Evolutionary conservation across 768 basidiomycete genomes (phyloP).

Genomic region (Phanerochaete carnosa): DNA sequence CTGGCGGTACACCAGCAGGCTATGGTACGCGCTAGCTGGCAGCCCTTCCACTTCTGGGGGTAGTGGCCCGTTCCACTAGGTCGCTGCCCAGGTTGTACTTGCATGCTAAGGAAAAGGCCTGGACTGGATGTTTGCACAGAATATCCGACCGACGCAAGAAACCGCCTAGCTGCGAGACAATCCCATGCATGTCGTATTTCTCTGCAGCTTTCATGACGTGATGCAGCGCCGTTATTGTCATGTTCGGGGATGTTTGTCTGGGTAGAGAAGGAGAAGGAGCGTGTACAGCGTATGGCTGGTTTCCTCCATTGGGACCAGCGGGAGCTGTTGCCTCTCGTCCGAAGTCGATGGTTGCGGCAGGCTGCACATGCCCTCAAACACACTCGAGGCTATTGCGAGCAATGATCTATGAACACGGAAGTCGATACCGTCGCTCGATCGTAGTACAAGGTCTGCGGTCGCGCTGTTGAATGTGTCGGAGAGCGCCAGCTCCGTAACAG

Average conservation of each 20-base stretch:
- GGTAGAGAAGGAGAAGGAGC: not conserved
- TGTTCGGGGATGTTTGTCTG: not conserved
- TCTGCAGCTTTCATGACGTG: not conserved
- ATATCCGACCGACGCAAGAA: not conserved
- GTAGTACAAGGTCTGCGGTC: conserved; percentile 45
- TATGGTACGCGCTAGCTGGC: not conserved
- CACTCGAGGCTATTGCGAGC: conserved; percentile 52
- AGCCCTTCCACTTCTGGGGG: not conserved
- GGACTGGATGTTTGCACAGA: too few relatives aligned
- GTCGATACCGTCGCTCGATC: conserved; percentile 46
- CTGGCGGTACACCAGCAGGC: conserved; percentile 4
- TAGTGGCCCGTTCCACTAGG: not conserved
- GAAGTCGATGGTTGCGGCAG: not conserved
- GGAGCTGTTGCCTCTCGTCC: not conserved
- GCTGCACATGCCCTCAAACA: conserved; percentile 33
- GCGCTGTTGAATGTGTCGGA: conserved; percentile 9
- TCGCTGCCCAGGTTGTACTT: not conserved
- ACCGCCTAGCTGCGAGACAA: not conserved
- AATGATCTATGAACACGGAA: conserved; percentile 53
- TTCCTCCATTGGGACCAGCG: not conserved
- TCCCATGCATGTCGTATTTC: not conserved
- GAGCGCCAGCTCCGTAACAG: too few relatives aligned
- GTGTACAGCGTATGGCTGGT: not conserved
- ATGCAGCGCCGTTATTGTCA: not conserved
- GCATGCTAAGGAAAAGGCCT: not conserved